Evolutionary conservation across 78 protist species (phyloP).

Genomic region (Dictyostelium firmibasis): DNA sequence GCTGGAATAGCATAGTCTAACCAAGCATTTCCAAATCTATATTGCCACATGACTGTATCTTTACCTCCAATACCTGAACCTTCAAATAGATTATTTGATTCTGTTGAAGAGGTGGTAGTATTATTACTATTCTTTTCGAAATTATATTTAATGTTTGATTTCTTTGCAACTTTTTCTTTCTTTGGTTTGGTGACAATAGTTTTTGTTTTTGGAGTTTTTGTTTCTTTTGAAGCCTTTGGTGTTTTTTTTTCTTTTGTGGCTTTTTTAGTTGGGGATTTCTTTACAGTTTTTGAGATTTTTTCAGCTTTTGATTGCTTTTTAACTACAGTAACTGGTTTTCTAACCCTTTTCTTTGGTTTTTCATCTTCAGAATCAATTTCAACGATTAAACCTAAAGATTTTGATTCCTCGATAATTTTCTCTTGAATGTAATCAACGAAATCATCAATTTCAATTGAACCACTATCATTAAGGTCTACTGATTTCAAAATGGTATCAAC

Average conservation of each 20-base stretch:
- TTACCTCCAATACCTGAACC: not conserved
- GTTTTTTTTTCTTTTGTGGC: not conserved
- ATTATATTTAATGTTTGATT: not conserved
- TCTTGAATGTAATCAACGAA: slow-evolving; percentile 31
- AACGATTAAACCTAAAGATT: slow-evolving; percentile 7
- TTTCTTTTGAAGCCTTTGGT: not conserved
- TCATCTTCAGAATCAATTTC: slow-evolving; percentile 19
- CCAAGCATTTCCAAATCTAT: slow-evolving; percentile 11
- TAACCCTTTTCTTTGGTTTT: not conserved
- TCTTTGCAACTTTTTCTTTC: not conserved
- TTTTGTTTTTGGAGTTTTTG: not conserved
- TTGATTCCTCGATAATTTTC: slow-evolving; percentile 25
- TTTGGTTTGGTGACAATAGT: not conserved
- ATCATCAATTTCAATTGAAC: slow-evolving; percentile 28
- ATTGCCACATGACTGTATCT: slow-evolving; percentile 54
- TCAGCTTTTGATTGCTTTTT: not conserved
- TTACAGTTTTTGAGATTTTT: not conserved
- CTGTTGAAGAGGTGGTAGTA: not conserved
- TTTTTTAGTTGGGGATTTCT: not conserved
- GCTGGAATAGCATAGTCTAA: slow-evolving; percentile 48
- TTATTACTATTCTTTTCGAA: not conserved
- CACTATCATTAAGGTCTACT: not conserved
- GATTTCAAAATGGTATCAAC: slow-evolving; percentile 7
- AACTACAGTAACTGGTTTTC: not conserved
- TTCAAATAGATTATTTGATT: not conserved